Conservation (phyloP, 768 basidiomycete genomes). For the Cantharellus cinnabarinus region DNA sequence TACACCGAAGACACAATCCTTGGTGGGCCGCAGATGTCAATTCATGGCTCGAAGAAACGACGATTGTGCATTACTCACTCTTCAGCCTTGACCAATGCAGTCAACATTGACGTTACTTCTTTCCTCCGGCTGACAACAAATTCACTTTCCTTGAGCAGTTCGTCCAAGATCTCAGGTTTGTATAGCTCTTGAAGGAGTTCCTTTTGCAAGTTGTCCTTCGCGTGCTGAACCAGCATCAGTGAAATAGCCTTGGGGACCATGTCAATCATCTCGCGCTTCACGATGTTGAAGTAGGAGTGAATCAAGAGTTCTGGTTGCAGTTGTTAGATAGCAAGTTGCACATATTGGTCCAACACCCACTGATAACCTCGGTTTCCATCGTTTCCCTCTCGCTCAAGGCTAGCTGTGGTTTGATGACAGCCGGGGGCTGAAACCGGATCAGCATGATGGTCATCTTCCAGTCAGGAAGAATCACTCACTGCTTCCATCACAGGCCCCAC, state of each 20-base stretch:
- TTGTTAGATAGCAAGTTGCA: background rate
- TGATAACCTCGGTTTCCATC: slow-evolving; percentile 99
- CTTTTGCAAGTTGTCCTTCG: slow-evolving; percentile 87
- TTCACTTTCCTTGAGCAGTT: slow-evolving; percentile 87
- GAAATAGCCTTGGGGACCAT: slow-evolving; percentile 97
- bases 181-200: slow-evolving; percentile 92
- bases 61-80: slow-evolving; percentile 34
- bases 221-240: slow-evolving; percentile 72
- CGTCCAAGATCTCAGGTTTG: slow-evolving; percentile 89
- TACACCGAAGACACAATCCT: too few species aligned
- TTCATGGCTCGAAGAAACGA: too few species aligned
- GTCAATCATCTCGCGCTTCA: slow-evolving; percentile 98
- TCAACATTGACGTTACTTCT: slow-evolving; percentile 84
- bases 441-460: background rate
- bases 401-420: slow-evolving; percentile 72
- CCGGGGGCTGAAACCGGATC: slow-evolving; percentile 37
- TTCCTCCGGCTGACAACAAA: slow-evolving; percentile 75
- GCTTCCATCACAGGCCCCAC: slow-evolving; percentile 36
- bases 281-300: slow-evolving; percentile 91
- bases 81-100: slow-evolving; percentile 90
- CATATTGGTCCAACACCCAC: slow-evolving; percentile 27
- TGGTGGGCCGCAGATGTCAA: too few species aligned
- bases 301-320: slow-evolving; percentile 63
- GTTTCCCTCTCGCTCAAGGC: slow-evolving; percentile 86
- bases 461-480: slow-evolving; percentile 16